Evolutionary conservation across 257 asterid genomes (phyloP).

Genomic region (Mitragyna speciosa): DNA sequence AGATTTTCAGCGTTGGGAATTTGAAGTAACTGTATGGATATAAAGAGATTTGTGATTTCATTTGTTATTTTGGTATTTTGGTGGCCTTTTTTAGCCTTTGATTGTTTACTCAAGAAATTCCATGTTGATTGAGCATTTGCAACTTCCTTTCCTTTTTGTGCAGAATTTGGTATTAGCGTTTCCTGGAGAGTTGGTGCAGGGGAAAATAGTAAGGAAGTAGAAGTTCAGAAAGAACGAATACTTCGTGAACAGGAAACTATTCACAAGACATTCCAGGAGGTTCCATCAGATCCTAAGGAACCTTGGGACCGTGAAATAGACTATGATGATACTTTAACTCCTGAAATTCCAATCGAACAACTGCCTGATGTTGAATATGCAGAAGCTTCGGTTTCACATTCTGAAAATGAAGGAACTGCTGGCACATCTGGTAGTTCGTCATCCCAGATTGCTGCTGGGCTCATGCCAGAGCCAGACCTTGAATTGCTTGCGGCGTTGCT

Average conservation of each 20-base stretch:
- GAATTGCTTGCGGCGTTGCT: constrained; percentile 84
- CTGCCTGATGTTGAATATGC: constrained; percentile 64
- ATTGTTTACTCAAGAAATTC: not conserved
- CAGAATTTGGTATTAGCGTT: constrained; percentile 57
- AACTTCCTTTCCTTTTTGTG: constrained; percentile 32
- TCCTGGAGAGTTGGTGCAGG: constrained; percentile 69
- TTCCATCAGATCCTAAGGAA: constrained; percentile 77
- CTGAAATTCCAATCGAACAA: constrained; percentile 72
- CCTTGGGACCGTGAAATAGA: constrained; percentile 99
- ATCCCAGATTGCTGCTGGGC: constrained; percentile 31
- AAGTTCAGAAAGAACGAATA: constrained; percentile 72
- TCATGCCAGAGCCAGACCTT: constrained; percentile 69
- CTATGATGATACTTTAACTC: constrained; percentile 79
- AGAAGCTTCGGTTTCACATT: constrained; percentile 34
- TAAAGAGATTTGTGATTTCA: not conserved
- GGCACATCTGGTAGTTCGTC: constrained; percentile 43
- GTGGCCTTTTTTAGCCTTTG: not conserved
- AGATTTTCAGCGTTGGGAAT: too few species aligned
- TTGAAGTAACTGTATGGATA: too few species aligned
- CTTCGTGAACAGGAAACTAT: constrained; percentile 74
- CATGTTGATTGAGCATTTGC: not conserved
- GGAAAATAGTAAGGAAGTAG: constrained; percentile 82
- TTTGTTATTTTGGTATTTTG: not conserved
- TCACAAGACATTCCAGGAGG: constrained; percentile 63
- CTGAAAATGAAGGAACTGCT: constrained; percentile 23